Evolutionary conservation across 2,329 filamentous ascomycete species (phyloP), one percentile per base, ranked within the genome.

Genomic region (Davidsoniella neocaledoniae): DNA sequence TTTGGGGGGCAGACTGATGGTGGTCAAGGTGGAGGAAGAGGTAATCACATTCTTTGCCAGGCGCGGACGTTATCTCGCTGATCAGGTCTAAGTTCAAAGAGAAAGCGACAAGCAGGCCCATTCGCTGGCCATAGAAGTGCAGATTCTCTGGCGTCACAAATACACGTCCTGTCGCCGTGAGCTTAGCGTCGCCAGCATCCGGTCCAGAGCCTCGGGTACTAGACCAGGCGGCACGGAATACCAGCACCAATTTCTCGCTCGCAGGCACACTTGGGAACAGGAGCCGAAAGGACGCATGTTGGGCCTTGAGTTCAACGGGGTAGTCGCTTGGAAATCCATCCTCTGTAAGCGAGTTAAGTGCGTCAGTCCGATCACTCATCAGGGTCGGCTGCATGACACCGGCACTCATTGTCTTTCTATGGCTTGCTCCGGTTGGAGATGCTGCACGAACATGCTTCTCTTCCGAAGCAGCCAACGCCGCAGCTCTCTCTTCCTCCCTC

Each of bases 121-220:
- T 79, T 60, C 95, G 85, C 59, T 96, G 84, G 58, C 88, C 93
- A 65, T 95, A 98, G 61, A 98, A 96, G 63, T 94, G 96, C 62
- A 98, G 79, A 55, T 88, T 83, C 54, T 82, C 79, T 0, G 81
- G 73, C 0, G 90, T 96, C 53, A 94, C 80, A 62, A 93, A 98
- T 21, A 94, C 79, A 48, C 91, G 78, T 1, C 91, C 75, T 50
- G 74, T 74, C 16, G 74, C 73, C 19, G 70, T 66, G 56, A 96
- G 43, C 16, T 52, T 52, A 16, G 46, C 47, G 26, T 52, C 49
- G 5, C 51, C 51, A 1, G 51, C 23, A 26, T 53, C 44, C 17
- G 86, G 54, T 60, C 63, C 21, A 38, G 62, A 1, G 60, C 57
- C 14, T 66, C 66, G 49, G 60, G 63, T 3, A 55, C 73, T 77